Base-by-base conservation (phyloP, 352 stramenopile genomes). In the Globisporangium mamillatum region DNA sequence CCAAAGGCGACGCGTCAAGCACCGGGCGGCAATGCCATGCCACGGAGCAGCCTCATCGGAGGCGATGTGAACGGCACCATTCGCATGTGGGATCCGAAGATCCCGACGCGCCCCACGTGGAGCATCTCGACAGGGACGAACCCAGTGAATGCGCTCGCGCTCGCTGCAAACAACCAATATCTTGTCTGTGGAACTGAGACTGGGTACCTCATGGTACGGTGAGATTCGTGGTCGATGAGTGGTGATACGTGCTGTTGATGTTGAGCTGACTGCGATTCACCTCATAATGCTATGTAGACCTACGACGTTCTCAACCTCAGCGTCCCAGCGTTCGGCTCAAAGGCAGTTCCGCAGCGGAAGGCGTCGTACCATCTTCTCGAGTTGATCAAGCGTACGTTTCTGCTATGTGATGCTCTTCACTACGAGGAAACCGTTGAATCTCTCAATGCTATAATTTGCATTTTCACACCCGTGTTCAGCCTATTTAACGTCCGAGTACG, bases 1-100 rank as follows among this genome's bases (percentile, higher is more conserved):
- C 10, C 67, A 4, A 57, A 44, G 1, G 46, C 2, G 1, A 32
- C 25, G 20, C 41, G 44, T 24, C 50, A n/a, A 25, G 16, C 14
- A 1, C 24, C 41, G 18, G 41, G 41, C 10, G 29, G 34, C 48
- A 76, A 69, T 6, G 18, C 50, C 12, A 79, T 69, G 27, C 55
- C 63, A 12, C 68, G 60, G 0, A 25, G 64, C 36, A 75, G 57
- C 20, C 62, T 94, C 50, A 76, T 92, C 63, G 86, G 79, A 52
- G 83, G 76, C 20, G 86, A 92, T 68, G 74, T 81, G 32, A 82
- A 91, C 62, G 86, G 86, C 44, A 69, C 74, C 18, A 72, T 94
- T 38, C 82, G 86, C 1, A 79, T 89, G 73, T 94, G 86, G 86
- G 84, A 94, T 57, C 36, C 73, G 8, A 73, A 82, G n/a, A 79